Evolutionary conservation across 768 basidiomycete species (phyloP).

Genomic region (Pholiota conissans): DNA sequence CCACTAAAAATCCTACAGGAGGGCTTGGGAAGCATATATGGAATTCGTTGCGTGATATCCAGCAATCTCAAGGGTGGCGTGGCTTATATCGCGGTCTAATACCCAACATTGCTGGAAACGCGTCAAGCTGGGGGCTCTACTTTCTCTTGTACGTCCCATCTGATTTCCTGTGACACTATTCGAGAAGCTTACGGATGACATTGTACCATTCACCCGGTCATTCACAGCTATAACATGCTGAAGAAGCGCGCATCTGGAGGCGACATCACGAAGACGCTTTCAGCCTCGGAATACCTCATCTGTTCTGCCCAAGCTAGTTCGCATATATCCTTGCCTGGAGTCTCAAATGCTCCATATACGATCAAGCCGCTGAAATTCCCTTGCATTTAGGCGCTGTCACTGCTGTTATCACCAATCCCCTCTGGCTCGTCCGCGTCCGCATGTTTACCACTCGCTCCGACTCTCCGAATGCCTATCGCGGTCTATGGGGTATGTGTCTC

Average conservation of each 20-base stretch:
- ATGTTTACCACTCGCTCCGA: conserved; percentile 84
- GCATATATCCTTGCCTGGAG: conserved; percentile 34
- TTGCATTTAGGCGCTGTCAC: conserved; percentile 77
- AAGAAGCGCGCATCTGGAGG: conserved; percentile 77
- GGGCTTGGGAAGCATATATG: conserved; percentile 77
- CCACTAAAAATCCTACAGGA: conserved; percentile 60
- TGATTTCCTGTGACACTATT: not conserved
- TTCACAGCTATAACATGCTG: conserved; percentile 84
- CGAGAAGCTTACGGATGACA: conserved; percentile 5
- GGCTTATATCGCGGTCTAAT: conserved; percentile 90
- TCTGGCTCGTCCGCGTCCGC: conserved; percentile 97
- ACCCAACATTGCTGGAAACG: conserved; percentile 92
- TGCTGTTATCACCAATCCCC: conserved; percentile 92
- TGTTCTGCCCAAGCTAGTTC: conserved; percentile 96
- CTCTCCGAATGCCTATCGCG: conserved; percentile 73
- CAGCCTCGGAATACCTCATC: conserved; percentile 78
- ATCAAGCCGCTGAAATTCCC: conserved; percentile 3
- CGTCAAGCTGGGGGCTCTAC: conserved; percentile 96
- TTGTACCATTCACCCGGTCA: not conserved
- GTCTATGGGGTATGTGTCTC: conserved; percentile 65
- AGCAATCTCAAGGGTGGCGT: conserved; percentile 70
- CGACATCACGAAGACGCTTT: conserved; percentile 64
- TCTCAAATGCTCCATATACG: not conserved
- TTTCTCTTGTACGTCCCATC: conserved; percentile 84
- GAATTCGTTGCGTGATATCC: conserved; percentile 70